Percentiles rank a stretch among this genome's conserved stretches.
These are phyloP conservation scores for Rhodotorula sp. DNA, from an alignment of 1,284 basidiomycete species.

Conservation along the genomic window DNA sequence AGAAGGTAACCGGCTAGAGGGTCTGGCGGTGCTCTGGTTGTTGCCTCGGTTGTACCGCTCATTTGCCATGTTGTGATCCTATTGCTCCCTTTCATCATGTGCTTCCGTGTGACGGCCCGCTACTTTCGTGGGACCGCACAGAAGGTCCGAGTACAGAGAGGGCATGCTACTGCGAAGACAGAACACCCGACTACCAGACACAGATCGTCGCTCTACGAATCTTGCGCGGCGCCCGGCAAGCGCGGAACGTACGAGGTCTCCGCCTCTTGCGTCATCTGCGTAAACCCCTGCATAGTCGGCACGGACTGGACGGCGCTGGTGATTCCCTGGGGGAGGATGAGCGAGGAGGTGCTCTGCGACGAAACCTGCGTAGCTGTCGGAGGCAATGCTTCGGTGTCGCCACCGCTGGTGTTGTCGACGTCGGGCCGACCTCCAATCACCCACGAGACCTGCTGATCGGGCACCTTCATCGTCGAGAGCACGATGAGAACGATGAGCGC, in stretches of 20 bases:
- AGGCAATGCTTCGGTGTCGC: no score
- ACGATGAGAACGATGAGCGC: conserved; percentile 31
- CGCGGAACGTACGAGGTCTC: background rate
- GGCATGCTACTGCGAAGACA: no score
- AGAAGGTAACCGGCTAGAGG: conserved; percentile 39
- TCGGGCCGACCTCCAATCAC: background rate
- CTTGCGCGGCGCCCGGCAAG: background rate
- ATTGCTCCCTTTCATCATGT: background rate
- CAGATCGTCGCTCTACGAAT: background rate
- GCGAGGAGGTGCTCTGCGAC: no score
- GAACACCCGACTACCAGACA: background rate
- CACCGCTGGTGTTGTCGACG: no score
- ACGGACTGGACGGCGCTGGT: background rate
- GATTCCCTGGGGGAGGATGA: no score
- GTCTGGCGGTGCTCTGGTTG: no score
- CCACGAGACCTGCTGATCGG: background rate
- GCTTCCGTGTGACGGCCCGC: no score
- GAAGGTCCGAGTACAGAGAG: no score
- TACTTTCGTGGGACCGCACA: no score
- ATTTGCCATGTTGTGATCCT: background rate
- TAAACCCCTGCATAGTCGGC: background rate
- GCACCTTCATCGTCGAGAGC: conserved; percentile 20
- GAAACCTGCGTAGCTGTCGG: no score
- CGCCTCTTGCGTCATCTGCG: background rate
- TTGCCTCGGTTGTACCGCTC: background rate